A percentile compares a stretch with the other conserved stretches of the same genome.
These are phyloP conservation scores for Citeromyces matritensis DNA, from an alignment of 805 yeast species.

Conservation along the genomic window DNA sequence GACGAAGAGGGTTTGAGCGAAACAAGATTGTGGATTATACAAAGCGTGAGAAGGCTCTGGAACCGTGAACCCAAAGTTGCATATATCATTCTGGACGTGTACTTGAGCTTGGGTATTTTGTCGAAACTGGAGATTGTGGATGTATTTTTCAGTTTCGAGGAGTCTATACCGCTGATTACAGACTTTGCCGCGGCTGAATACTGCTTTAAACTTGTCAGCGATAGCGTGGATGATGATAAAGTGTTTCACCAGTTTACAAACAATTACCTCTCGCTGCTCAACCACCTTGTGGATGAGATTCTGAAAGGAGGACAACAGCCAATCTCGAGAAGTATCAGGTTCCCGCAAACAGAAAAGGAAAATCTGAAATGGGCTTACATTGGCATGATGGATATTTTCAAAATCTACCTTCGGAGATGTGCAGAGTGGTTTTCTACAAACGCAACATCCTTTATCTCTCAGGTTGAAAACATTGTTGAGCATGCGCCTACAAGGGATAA, in stretches of 20 bases:
- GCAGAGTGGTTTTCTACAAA: neutral
- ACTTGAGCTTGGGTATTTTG: slow-evolving; percentile 29
- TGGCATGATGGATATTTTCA: slow-evolving; percentile 5
- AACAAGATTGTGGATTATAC: slow-evolving; percentile 29
- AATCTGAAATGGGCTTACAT: slow-evolving; percentile 2
- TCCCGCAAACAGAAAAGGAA: neutral
- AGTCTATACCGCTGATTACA: slow-evolving; percentile 18
- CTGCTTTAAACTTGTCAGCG: no score
- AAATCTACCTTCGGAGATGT: neutral
- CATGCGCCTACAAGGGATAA: no score
- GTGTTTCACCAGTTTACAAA: no score
- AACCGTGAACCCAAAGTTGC: slow-evolving; percentile 50
- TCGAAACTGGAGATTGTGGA: slow-evolving; percentile 22
- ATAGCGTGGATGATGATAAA: no score
- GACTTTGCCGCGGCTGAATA: slow-evolving; percentile 29
- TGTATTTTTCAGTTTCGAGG: slow-evolving; percentile 21
- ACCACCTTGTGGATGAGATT: no score
- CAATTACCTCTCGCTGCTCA: no score
- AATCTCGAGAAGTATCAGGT: no score
- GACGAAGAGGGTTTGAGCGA: slow-evolving; percentile 11
- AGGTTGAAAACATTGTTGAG: no score
- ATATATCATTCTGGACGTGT: slow-evolving; percentile 36
- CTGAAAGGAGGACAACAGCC: no score
- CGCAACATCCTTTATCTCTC: no score
- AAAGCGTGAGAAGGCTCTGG: slow-evolving; percentile 52